A percentile compares a stretch with the other conserved stretches of the same genome.
Conservation (phyloP, 1,139 yeast genomes). For the Arxiozyma bovina region DNA sequence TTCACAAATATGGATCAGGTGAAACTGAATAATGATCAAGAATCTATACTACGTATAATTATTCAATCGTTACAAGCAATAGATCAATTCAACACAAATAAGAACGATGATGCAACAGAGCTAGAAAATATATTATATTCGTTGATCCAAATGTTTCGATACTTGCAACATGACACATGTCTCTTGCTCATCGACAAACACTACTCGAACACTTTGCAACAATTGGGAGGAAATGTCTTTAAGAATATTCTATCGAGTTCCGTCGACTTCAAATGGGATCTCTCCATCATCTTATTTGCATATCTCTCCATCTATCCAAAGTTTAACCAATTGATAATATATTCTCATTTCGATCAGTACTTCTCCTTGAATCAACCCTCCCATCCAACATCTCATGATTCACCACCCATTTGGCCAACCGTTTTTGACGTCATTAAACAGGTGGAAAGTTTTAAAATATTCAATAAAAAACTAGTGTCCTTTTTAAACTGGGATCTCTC, state of each 20-base stretch:
- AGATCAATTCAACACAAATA: not conserved
- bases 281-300: slow-evolving; percentile 18
- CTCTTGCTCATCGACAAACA: not conserved
- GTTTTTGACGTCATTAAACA: slow-evolving; percentile 14
- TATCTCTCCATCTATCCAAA: slow-evolving; percentile 16
- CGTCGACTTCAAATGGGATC: slow-evolving; percentile 6
- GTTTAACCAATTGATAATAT: slow-evolving; percentile 13
- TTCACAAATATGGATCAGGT: no score
- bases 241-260: not conserved
- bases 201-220: not conserved
- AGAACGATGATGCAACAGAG: not conserved
- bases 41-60: not conserved
- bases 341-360: not conserved
- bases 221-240: not conserved
- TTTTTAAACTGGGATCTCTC: slow-evolving; percentile 11
- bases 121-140: not conserved
- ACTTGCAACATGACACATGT: not conserved
- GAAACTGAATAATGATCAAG: not conserved
- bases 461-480: slow-evolving; percentile 8
- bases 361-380: no score
- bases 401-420: no score
- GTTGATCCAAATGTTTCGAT: not conserved
- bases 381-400: no score
- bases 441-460: slow-evolving; percentile 7
- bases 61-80: not conserved